Percentiles rank a stretch among this genome's conserved stretches.
Evolutionary conservation across 2,329 filamentous ascomycete species (phyloP).

Genomic region (Penicillium digitatum): DNA sequence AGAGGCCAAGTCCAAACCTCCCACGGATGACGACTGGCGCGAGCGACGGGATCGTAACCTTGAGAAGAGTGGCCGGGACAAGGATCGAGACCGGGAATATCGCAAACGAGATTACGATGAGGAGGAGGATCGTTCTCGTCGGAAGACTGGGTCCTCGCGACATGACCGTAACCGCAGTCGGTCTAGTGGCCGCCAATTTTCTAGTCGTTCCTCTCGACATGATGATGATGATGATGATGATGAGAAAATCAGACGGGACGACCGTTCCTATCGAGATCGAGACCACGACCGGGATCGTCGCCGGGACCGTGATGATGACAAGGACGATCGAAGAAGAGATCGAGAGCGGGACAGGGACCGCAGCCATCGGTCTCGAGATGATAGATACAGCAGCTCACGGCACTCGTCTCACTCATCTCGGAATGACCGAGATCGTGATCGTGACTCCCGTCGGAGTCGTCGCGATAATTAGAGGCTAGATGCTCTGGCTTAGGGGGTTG

Average conservation of each 20-base stretch:
- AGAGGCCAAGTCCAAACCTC: slow-evolving; percentile 45
- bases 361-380: slow-evolving; percentile 31
- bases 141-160: slow-evolving; percentile 39
- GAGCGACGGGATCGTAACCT: slow-evolving; percentile 45
- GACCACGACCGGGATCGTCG: slow-evolving; percentile 33
- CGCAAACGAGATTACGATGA: slow-evolving; percentile 35
- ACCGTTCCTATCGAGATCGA: slow-evolving; percentile 34
- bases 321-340: slow-evolving; percentile 21
- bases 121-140: slow-evolving; percentile 35
- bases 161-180: slow-evolving; percentile 39
- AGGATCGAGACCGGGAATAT: slow-evolving; percentile 35
- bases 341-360: slow-evolving; percentile 30
- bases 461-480: slow-evolving; percentile 25
- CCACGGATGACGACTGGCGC: slow-evolving; percentile 44
- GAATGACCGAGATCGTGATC: slow-evolving; percentile 23
- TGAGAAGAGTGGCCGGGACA: slow-evolving; percentile 37
- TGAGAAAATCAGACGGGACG: slow-evolving; percentile 30
- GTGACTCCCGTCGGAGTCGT: slow-evolving; percentile 30
- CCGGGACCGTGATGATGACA: slow-evolving; percentile 29
- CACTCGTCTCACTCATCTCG: slow-evolving; percentile 35
- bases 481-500: background rate
- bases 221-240: slow-evolving; percentile 42
- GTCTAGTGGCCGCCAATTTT: slow-evolving; percentile 34
- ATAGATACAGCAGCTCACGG: slow-evolving; percentile 32
- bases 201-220: slow-evolving; percentile 36